Percentiles rank a stretch among this genome's conserved stretches.
Conservation (phyloP, 1,139 yeast genomes). For the Blastobotrys arbuscula region DNA sequence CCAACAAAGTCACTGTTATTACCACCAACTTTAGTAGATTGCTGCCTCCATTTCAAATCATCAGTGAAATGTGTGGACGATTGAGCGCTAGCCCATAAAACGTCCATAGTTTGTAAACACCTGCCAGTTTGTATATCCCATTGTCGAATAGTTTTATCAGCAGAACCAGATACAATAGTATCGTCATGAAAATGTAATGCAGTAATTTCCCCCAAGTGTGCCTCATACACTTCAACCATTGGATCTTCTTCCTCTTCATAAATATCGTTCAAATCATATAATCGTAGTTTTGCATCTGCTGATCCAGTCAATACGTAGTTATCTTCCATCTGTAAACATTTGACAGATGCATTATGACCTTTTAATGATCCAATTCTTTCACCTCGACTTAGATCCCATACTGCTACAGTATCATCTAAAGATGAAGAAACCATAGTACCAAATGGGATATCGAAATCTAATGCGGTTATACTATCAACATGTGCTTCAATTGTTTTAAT, state of each 20-base stretch:
- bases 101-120: constrained; percentile 56
- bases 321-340: constrained; percentile 53
- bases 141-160: constrained; percentile 53
- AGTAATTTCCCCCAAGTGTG: constrained; percentile 60
- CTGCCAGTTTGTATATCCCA: constrained; percentile 56
- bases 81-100: constrained; percentile 49
- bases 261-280: constrained; percentile 47
- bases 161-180: constrained; percentile 53
- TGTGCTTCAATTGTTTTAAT: constrained; percentile 52
- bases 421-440: constrained; percentile 75
- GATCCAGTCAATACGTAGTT: constrained; percentile 56
- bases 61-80: constrained; percentile 13
- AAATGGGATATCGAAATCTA: constrained; percentile 66
- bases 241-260: constrained; percentile 19
- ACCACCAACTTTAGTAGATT: constrained; percentile 14
- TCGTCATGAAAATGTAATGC: constrained; percentile 49
- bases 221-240: constrained; percentile 46
- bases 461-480: constrained; percentile 44
- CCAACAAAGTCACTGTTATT: constrained; percentile 41
- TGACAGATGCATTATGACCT: constrained; percentile 46
- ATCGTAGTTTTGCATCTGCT: constrained; percentile 52
- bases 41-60: constrained; percentile 22
- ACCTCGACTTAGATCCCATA: constrained; percentile 70
- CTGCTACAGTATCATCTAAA: constrained; percentile 71
- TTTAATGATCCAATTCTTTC: constrained; percentile 31